Base-by-base conservation (phyloP, 2,329 filamentous ascomycete genomes). In the Paracoccidioides brasiliensis region DNA sequence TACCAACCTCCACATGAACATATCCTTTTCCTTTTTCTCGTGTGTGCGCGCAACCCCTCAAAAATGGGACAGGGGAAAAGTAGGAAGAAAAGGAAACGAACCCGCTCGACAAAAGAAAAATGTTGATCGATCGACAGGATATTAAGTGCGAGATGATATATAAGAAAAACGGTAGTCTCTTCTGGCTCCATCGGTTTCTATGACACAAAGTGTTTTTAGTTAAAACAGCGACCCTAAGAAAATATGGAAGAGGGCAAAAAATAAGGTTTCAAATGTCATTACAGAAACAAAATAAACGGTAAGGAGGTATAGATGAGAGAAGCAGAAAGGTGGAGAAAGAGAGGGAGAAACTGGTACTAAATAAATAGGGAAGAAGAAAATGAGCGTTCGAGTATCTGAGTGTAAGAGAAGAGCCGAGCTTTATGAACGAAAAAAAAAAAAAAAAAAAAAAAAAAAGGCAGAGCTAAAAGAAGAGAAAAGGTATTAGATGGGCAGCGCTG, bases 351-450 rank as follows among this genome's bases (percentile, higher is more conserved):
- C 58, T 52, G 52, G 60, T 60, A 58, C 52, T 53, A 60, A 63
- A 66, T 59, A 60, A 65, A 61, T 63, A 63, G 65, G 59, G 59
- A 62, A 62, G 58, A 63, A 56, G 56, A 60, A 54, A 62, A 64
- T 58, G 61, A 58, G 58, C 61, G 60, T 67, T 63, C 32, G 22
- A 22, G 22, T 22, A 22, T 22, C 22, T 59, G 66, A 67, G 64
- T 63, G 66, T 70, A 58, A 64, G 58, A 65, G 62, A 64, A 65
- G 62, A 64, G 61, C 61, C 59, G 60, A 63, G 63, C 59, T 61
- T 63, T 51, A 15, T 51, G 22, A 5, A 45, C 12, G 43, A 45
- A 45, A 45, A 28, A 22, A 22, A 9, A 44, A 44, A 44, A 22
- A n/a, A 22, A 44, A 61, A 44, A 57, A 62, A 59, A 22, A 22